These are phyloP conservation scores for Amaranthus tricolor DNA, from an alignment of 179 eudicot species.

Conservation along the genomic window DNA sequence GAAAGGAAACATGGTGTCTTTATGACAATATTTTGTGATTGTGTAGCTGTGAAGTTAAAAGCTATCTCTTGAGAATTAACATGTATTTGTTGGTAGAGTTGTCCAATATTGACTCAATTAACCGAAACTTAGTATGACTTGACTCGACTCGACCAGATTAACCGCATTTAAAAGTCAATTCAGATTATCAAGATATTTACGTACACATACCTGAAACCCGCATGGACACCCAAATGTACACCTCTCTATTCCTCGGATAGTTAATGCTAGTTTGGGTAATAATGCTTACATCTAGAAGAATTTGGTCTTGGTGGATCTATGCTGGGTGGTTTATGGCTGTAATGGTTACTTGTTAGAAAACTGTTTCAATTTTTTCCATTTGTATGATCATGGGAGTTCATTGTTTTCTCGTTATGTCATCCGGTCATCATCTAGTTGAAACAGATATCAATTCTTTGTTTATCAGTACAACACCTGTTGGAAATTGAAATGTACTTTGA, in stretches of 20 bases:
- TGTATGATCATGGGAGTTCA: not conserved
- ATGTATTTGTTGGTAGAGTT: not conserved
- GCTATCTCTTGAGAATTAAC: conserved; percentile 3
- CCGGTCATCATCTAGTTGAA: not conserved
- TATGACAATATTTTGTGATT: not conserved
- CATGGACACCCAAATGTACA: too few relatives aligned
- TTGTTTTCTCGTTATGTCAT: not conserved
- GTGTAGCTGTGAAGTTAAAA: not conserved
- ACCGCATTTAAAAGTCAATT: too few relatives aligned
- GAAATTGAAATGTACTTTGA: not conserved
- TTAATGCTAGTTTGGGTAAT: too few relatives aligned
- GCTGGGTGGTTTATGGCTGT: not conserved
- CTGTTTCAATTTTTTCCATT: not conserved
- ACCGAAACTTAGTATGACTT: not conserved
- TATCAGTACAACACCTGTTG: not conserved
- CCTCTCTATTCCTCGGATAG: too few relatives aligned
- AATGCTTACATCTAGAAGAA: not conserved
- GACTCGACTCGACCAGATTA: too few relatives aligned
- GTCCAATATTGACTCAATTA: not conserved
- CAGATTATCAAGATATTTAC: too few relatives aligned
- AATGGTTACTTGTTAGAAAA: not conserved
- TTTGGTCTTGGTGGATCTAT: not conserved
- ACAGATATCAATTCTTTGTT: not conserved
- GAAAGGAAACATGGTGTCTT: not conserved
- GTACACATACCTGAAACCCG: too few relatives aligned